Evolutionary conservation across 176 grass and related monocot genomes (phyloP).

Genomic region (Aegilops sharonensis): DNA sequence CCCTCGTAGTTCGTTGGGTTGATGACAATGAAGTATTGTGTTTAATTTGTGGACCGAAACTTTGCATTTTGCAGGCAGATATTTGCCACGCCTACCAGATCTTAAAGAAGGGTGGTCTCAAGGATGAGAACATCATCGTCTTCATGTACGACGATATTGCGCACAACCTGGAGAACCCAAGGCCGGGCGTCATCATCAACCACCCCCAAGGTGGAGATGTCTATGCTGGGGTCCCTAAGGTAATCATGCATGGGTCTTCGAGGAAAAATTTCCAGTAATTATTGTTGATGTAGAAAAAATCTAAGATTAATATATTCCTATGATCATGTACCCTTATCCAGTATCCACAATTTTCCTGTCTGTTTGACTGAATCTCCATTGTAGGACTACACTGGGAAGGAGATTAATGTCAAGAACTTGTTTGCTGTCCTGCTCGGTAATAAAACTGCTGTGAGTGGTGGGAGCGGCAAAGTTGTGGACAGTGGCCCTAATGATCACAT

Average conservation of each 20-base stretch:
- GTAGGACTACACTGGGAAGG: constrained; percentile 85
- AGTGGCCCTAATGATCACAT: constrained; percentile 95
- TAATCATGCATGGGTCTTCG: not conserved
- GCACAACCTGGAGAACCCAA: constrained; percentile 64
- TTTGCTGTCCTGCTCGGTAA: constrained; percentile 83
- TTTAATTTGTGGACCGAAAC: not conserved
- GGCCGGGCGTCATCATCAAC: constrained; percentile 76
- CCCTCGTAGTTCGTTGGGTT: no score
- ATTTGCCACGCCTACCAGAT: constrained; percentile 95
- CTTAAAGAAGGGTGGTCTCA: constrained; percentile 85
- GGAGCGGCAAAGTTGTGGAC: constrained; percentile 82
- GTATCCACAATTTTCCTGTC: not conserved
- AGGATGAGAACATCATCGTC: constrained; percentile 92
- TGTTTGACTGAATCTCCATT: not conserved
- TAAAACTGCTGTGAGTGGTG: constrained; percentile 77
- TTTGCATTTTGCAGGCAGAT: constrained; percentile 55
- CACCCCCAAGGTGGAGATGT: constrained; percentile 81
- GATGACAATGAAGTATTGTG: not conserved
- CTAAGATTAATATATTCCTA: not conserved
- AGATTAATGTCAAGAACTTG: constrained; percentile 70
- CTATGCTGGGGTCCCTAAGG: constrained; percentile 90
- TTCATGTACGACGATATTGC: constrained; percentile 99
- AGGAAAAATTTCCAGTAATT: no score
- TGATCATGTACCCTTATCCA: not conserved
- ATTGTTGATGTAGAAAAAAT: not conserved